Conservation (phyloP, 148 eudicot genomes). For the Fagopyrum homotropicum region DNA sequence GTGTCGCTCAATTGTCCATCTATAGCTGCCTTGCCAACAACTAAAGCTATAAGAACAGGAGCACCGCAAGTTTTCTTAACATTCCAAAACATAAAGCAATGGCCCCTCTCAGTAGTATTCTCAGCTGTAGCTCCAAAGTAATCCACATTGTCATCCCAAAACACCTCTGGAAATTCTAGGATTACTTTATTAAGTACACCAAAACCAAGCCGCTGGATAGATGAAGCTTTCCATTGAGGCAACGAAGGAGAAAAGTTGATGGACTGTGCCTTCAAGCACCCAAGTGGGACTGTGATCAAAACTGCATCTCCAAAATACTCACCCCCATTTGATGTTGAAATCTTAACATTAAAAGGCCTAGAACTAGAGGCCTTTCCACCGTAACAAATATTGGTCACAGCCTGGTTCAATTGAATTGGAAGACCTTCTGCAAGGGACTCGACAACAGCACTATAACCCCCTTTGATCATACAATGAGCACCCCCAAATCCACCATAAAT, state of each 20-base stretch:
- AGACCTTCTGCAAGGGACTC: constrained; percentile 81
- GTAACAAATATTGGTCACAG: constrained; percentile 58
- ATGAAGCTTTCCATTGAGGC: constrained; percentile 79
- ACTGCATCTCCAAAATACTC: constrained; percentile 81
- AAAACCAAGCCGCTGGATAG: constrained; percentile 91
- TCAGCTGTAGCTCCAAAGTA: constrained; percentile 99
- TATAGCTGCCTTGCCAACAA: constrained; percentile 97
- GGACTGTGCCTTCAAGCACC: constrained; percentile 77
- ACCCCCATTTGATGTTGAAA: constrained; percentile 59
- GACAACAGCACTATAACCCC: constrained; percentile 88
- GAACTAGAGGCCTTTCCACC: constrained; percentile 21
- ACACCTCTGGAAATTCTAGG: constrained; percentile 76
- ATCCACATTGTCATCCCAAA: constrained; percentile 96
- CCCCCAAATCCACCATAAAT: constrained; percentile 99
- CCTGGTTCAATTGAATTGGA: constrained; percentile 64
- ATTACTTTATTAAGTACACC: constrained; percentile 96
- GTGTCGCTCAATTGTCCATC: constrained; percentile 57
- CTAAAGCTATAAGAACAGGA: constrained; percentile 91
- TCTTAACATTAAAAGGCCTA: constrained; percentile 46
- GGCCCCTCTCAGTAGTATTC: constrained; percentile 62
- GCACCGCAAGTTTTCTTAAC: constrained; percentile 90
- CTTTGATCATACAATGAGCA: constrained; percentile 99
- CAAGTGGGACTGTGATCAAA: constrained; percentile 85
- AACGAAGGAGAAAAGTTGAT: constrained; percentile 82
- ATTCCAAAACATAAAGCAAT: constrained; percentile 99